Conservation (phyloP, 495 filamentous ascomycete genomes). For the Neurospora sublineolata region DNA sequence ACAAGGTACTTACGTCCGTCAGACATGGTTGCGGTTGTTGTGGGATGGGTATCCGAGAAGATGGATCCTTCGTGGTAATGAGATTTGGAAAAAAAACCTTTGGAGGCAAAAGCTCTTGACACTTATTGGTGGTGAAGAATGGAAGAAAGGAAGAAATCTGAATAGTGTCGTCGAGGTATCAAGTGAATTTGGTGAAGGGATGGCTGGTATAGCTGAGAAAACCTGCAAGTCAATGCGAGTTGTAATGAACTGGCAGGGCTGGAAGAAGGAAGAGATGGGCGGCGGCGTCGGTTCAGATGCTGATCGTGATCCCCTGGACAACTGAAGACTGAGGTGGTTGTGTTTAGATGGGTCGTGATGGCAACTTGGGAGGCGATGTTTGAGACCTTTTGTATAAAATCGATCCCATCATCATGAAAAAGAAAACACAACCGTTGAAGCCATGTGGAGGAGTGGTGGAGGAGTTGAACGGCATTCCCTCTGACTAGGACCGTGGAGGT, state of each 20-base stretch:
- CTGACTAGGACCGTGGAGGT: neutral
- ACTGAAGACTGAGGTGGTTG: neutral
- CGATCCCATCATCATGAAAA: neutral
- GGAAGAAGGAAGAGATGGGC: conserved; percentile 21
- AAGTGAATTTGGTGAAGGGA: neutral
- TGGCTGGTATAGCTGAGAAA: conserved; percentile 1
- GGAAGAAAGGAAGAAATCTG: neutral
- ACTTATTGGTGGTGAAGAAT: neutral
- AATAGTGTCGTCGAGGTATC: neutral
- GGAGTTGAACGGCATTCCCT: neutral
- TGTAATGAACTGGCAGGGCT: conserved; percentile 11
- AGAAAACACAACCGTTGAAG: conserved; percentile 8
- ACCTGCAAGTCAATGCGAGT: conserved; percentile 13
- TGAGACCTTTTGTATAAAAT: conserved; percentile 23
- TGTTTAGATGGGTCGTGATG: conserved; percentile 6
- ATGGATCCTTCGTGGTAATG: neutral
- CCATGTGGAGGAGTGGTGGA: neutral
- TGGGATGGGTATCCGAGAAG: neutral
- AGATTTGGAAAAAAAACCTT: neutral
- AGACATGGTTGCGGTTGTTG: conserved; percentile 13
- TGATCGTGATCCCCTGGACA: neutral
- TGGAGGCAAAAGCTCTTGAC: neutral
- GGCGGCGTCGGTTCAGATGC: neutral
- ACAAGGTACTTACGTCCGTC: conserved; percentile 22
- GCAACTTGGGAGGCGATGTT: conserved; percentile 7